phyloP scores from a whole-genome alignment of 306 rosid species.

The Vicia villosa region DNA sequence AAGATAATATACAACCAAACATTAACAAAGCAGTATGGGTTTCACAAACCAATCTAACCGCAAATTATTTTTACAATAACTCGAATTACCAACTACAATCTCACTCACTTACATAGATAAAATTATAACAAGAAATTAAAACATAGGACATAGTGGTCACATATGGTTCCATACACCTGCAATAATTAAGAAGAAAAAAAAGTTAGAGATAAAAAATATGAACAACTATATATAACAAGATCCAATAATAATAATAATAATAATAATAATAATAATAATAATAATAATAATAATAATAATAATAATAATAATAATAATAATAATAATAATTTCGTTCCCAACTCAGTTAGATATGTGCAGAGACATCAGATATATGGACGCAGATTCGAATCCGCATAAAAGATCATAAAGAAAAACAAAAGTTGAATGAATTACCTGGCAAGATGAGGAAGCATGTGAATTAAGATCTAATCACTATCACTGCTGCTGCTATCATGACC shows the following conservation, averaged over 20 bases:
- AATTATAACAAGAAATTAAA: background rate
- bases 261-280: too few relatives aligned
- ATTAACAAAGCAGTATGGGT: background rate
- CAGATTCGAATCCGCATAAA: too few relatives aligned
- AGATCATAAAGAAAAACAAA: background rate
- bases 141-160: background rate
- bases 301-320: too few relatives aligned
- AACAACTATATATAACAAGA: background rate
- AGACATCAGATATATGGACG: too few relatives aligned
- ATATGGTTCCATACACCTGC: constrained; percentile 4
- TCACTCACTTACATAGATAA: background rate
- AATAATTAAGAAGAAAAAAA: background rate
- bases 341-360: too few relatives aligned
- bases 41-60: constrained; percentile 4
- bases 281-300: too few relatives aligned
- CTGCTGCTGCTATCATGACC: constrained; percentile 62
- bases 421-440: constrained; percentile 23
- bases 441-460: background rate
- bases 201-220: background rate
- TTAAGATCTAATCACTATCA: constrained; percentile 58
- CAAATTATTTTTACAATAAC: constrained; percentile 2
- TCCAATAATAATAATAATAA: too few relatives aligned
- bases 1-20: background rate
- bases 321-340: too few relatives aligned
- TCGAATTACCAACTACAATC: background rate